phyloP scores from a whole-genome alignment of 1,284 basidiomycete species.

The Ganoderma boninense region DNA sequence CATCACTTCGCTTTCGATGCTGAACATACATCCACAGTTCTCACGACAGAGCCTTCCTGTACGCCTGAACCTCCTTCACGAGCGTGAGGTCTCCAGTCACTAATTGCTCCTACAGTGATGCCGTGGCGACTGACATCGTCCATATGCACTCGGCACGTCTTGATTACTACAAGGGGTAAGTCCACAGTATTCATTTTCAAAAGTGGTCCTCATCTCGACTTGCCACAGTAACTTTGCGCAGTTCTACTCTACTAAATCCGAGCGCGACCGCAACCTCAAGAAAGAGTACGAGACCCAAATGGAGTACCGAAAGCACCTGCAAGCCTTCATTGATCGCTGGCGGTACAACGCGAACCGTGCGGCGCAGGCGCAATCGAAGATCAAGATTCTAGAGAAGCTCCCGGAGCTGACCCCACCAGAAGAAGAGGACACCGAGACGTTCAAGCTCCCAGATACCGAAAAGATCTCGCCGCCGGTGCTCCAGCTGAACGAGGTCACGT shows the following conservation, averaged over 20 bases:
- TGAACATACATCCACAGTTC: conserved; percentile 59
- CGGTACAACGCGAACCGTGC: conserved; percentile 93
- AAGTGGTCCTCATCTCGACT: conserved; percentile 4
- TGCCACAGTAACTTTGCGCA: conserved; percentile 90
- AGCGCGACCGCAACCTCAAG: conserved; percentile 89
- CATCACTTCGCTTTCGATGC: conserved; percentile 4
- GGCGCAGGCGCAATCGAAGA: conserved; percentile 71
- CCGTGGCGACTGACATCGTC: conserved; percentile 95
- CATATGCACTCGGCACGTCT: conserved; percentile 96
- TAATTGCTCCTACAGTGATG: conserved; percentile 63
- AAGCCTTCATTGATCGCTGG: conserved; percentile 98
- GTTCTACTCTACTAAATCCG: conserved; percentile 98
- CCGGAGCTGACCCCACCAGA: conserved; percentile 95
- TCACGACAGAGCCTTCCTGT: conserved; percentile 98
- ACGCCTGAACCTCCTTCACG: conserved; percentile 37
- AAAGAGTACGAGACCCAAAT: conserved; percentile 97
- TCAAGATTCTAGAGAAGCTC: conserved; percentile 98
- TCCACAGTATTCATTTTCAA: neutral
- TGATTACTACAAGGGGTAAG: conserved; percentile 91
- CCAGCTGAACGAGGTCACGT: conserved; percentile 92
- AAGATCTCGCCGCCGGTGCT: conserved; percentile 98
- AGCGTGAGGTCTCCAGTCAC: neutral
- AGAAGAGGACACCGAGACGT: conserved; percentile 88
- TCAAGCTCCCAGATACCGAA: conserved; percentile 94
- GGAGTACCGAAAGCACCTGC: conserved; percentile 93